Percentiles rank a stretch among this genome's conserved stretches.
phyloP scores from a whole-genome alignment of 1,139 yeast genomes.

The Taphrina confusa region DNA sequence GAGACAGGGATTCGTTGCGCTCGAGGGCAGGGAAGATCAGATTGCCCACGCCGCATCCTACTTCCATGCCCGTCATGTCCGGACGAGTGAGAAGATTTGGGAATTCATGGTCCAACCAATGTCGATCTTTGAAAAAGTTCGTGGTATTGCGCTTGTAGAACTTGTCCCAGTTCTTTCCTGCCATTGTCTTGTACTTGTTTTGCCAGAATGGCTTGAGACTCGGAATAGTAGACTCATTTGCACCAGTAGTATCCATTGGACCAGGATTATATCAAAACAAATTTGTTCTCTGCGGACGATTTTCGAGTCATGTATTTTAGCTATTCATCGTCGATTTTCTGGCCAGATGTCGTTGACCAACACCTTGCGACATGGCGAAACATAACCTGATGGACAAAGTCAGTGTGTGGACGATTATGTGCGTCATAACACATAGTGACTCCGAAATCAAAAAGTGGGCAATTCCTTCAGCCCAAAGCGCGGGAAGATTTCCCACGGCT shows the following conservation, averaged over 20 bases:
- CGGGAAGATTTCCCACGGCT: conserved; percentile 4
- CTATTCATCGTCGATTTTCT: no score
- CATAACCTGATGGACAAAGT: no score
- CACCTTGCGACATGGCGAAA: no score
- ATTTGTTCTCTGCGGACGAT: no score
- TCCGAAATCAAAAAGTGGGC: not conserved
- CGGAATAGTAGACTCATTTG: conserved; percentile 7
- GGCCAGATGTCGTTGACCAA: no score
- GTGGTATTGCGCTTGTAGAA: conserved; percentile 36
- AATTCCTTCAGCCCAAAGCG: not conserved
- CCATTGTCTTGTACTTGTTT: conserved; percentile 32
- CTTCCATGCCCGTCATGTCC: conserved; percentile 21
- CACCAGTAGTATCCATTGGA: no score
- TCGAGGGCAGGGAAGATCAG: conserved; percentile 34
- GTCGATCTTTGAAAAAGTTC: conserved; percentile 36
- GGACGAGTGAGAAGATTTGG: conserved; percentile 16
- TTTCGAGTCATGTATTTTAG: no score
- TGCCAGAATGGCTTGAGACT: conserved; percentile 35
- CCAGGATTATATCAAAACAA: no score
- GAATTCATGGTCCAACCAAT: conserved; percentile 36
- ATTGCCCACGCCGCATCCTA: conserved; percentile 37
- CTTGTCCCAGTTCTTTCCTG: conserved; percentile 26
- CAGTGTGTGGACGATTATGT: no score
- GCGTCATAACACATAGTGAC: no score
- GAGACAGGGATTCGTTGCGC: conserved; percentile 12